Evolutionary conservation across 1,284 basidiomycete species (phyloP), one percentile per base, ranked within the genome.

Genomic region (Ceratobasidium sp.): DNA sequence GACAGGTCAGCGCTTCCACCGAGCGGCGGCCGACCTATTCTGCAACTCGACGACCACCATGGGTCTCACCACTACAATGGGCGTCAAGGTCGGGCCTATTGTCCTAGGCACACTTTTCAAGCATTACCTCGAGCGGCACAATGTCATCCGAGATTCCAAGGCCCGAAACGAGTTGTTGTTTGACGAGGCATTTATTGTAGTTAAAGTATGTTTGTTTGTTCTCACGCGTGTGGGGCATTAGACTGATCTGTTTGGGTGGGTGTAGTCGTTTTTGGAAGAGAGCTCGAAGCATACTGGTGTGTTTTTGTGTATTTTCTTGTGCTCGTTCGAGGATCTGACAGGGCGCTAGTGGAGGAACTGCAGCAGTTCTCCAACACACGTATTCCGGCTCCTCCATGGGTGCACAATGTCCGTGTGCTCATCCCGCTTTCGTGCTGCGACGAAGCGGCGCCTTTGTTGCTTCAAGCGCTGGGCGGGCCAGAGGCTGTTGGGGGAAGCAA

Each of bases 311-410:
- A 24, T n/a, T 14, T 43, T 9, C 14, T 22, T 24, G 2, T 14
- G 14, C 61, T 48, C 8, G 59, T 49, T 13, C 14, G 6, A n/a
- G 58, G 22, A 58, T 37, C 56, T 73, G 22, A 58, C 43, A 9
- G 53, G 43, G 31, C 31, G 59, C 90, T 93, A 0, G 90, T 96
- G 2, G 93, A 96, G 80, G 93, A 95, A 68, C 84, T 95, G 0
- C 95, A 97, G 81, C 85, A 87, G 43, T 95, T 97, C 79, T 89
- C 92, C 4, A 95, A 96, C 79, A 92, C 91, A 0, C 88, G 91
- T 19, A 94, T 94, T 0, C 94, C 94, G 0, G 89, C 94, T 2
- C 94, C 96, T 2, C 95, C 95, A 53, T 96, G 92, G 90, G 92
- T 95, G 2, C 92, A 90, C 76, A 88, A 93, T 41, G 87, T 95